phyloP scores from a whole-genome alignment of 2,329 filamentous ascomycete genomes.

The Ophiostoma ulmi region DNA sequence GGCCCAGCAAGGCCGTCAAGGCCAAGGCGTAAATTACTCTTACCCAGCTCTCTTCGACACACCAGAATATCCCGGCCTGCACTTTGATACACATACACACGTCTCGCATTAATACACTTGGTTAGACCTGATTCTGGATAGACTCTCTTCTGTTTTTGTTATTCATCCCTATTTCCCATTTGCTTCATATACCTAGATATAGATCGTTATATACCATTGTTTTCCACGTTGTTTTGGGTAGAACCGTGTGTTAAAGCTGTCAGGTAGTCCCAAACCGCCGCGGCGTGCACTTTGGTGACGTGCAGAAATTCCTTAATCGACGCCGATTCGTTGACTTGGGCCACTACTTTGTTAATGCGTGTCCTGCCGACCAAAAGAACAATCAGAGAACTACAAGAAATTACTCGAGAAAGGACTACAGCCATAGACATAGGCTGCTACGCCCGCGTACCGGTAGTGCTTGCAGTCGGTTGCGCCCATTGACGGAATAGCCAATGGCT shows the following conservation, averaged over 20 bases:
- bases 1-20: slow-evolving; percentile 41
- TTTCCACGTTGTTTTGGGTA: background rate
- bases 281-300: slow-evolving; percentile 23
- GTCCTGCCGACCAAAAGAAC: background rate
- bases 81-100: background rate
- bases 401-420: slow-evolving; percentile 10
- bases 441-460: slow-evolving; percentile 24
- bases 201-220: background rate
- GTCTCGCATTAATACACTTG: background rate
- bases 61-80: background rate
- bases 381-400: background rate
- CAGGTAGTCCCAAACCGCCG: slow-evolving; percentile 1
- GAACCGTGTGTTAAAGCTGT: background rate
- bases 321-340: slow-evolving; percentile 25
- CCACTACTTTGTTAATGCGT: slow-evolving; percentile 19
- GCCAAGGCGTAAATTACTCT: background rate
- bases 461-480: slow-evolving; percentile 26
- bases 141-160: background rate
- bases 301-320: slow-evolving; percentile 23
- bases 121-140: background rate
- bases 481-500: slow-evolving; percentile 22
- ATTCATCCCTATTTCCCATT: background rate
- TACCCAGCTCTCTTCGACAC: background rate
- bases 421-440: slow-evolving; percentile 22
- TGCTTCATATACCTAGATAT: background rate